These are phyloP conservation scores for Alternaria sp. DNA, from an alignment of 2,329 filamentous ascomycete species.

Conservation along the genomic window DNA sequence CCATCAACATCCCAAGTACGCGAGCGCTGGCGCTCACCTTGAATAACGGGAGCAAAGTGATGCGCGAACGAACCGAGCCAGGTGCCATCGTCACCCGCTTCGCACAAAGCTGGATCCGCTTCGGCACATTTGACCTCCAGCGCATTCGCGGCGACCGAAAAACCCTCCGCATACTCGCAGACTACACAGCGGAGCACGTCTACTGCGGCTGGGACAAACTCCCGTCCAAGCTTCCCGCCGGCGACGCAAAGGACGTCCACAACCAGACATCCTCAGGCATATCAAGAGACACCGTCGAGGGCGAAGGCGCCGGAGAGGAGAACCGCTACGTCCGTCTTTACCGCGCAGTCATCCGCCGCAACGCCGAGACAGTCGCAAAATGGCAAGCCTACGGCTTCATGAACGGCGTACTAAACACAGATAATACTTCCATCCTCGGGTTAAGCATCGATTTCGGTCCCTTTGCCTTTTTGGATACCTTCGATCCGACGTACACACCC, in stretches of 20 bases:
- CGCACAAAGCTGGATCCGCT: slow-evolving; percentile 87
- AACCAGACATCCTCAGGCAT: slow-evolving; percentile 59
- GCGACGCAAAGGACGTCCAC: slow-evolving; percentile 60
- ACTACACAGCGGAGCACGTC: slow-evolving; percentile 87
- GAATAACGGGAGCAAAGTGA: slow-evolving; percentile 67
- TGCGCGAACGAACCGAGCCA: slow-evolving; percentile 83
- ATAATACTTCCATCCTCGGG: slow-evolving; percentile 92
- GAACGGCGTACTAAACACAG: slow-evolving; percentile 97
- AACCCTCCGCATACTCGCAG: slow-evolving; percentile 76
- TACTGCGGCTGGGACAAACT: slow-evolving; percentile 88
- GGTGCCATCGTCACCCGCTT: slow-evolving; percentile 93
- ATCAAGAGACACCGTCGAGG: slow-evolving; percentile 68
- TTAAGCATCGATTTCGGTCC: slow-evolving; percentile 94
- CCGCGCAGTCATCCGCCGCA: slow-evolving; percentile 84
- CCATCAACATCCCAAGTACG: slow-evolving; percentile 85
- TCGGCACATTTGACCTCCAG: slow-evolving; percentile 96
- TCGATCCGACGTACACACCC: slow-evolving; percentile 92
- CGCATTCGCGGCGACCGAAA: slow-evolving; percentile 81
- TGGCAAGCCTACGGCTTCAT: slow-evolving; percentile 99
- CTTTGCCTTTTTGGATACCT: slow-evolving; percentile 97
- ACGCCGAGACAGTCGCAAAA: slow-evolving; percentile 85
- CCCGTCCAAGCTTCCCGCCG: slow-evolving; percentile 64
- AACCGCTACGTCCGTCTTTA: slow-evolving; percentile 91
- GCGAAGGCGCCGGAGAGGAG: slow-evolving; percentile 72
- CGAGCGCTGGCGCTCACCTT: slow-evolving; percentile 85